These are phyloP conservation scores for Gastrolobium villosum DNA, from an alignment of 306 rosid genomes.

Conservation along the genomic window DNA sequence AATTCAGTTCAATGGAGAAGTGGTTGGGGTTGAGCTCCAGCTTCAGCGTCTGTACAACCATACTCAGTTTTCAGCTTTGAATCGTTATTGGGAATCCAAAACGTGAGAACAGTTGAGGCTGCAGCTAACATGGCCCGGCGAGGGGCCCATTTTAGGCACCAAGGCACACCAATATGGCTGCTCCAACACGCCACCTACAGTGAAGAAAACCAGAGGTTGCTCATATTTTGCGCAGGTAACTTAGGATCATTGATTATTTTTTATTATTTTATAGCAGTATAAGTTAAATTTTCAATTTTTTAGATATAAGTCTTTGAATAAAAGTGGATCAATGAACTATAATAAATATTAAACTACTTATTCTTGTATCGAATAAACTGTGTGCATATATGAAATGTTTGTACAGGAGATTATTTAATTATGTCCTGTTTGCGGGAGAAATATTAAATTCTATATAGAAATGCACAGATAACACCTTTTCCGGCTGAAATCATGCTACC, in stretches of 20 bases:
- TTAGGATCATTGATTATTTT: not conserved
- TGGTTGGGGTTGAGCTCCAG: constrained; percentile 54
- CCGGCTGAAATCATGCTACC: not conserved
- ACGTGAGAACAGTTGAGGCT: constrained; percentile 91
- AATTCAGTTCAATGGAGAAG: constrained; percentile 44
- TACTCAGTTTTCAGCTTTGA: constrained; percentile 55
- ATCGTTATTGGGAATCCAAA: constrained; percentile 81
- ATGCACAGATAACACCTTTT: no score
- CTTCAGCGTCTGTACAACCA: constrained; percentile 51
- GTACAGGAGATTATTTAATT: no score
- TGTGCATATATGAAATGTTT: no score
- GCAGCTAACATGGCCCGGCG: constrained; percentile 92
- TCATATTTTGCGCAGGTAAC: not conserved
- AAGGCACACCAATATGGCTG: constrained; percentile 87
- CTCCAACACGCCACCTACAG: constrained; percentile 85
- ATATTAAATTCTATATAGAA: no score
- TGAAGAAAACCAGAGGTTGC: constrained; percentile 21
- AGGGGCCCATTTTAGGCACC: constrained; percentile 96
- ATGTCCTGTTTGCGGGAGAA: no score
- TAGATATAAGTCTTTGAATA: no score
- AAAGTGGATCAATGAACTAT: no score
- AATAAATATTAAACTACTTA: no score
- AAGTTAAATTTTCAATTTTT: no score
- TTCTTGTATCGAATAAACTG: no score
- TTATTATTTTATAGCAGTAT: no score